A percentile compares a stretch with the other conserved stretches of the same genome.
These are phyloP conservation scores for Carex arenaria DNA, from an alignment of 202 grass and related monocot genomes.

Conservation along the genomic window DNA sequence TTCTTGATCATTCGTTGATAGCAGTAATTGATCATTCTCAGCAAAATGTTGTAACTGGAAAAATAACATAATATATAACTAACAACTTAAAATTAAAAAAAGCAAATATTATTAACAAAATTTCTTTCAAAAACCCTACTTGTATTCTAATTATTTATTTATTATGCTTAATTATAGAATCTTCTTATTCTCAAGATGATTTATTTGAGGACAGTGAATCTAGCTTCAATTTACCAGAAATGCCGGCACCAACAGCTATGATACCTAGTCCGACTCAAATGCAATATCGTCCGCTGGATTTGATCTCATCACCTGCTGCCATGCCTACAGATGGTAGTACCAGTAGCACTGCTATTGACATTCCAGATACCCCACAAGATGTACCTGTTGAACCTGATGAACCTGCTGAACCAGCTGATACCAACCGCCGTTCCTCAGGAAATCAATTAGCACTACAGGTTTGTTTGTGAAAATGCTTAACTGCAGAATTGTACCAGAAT, in stretches of 20 bases:
- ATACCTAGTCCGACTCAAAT: too few species aligned
- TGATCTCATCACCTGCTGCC: background rate
- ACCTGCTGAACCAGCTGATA: background rate
- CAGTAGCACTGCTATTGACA: background rate
- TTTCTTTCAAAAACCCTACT: background rate
- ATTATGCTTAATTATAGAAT: background rate
- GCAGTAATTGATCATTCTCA: background rate
- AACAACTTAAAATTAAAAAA: background rate
- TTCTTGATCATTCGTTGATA: background rate
- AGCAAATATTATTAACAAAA: background rate
- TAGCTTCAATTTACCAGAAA: background rate
- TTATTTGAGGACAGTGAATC: background rate
- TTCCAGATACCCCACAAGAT: background rate
- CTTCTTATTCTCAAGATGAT: background rate
- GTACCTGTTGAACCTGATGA: background rate
- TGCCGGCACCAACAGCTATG: background rate
- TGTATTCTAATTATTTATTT: background rate
- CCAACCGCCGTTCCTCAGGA: background rate
- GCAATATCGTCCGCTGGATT: background rate
- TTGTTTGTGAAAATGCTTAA: background rate
- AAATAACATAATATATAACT: background rate
- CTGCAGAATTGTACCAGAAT: too few species aligned
- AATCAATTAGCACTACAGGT: background rate
- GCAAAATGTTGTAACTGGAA: background rate
- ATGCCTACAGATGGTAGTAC: background rate